Base-by-base conservation (phyloP, 75 land plant species). In the Picea sitchensis region DNA sequence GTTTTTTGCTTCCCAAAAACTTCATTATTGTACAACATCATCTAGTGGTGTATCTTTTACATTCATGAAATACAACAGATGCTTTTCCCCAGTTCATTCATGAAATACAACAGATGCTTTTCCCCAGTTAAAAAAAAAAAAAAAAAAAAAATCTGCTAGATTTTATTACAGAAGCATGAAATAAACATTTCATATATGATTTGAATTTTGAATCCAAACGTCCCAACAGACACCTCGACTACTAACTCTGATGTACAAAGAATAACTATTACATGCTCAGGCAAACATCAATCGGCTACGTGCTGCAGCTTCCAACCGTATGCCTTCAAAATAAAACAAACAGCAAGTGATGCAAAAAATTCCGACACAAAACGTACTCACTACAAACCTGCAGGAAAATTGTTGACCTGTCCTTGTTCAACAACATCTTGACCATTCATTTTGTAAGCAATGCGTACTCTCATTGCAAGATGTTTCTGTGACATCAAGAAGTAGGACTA, bases 381-480 rank as follows among this genome's bases (percentile, higher is more conserved):
- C 80, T 82, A 97, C 86, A 97, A 86, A 62, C 85, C 91, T 60
- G 87, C 80, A 73, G 99, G 99, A 85, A 97, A 97, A 85, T 93
- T 93, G 82, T 76, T 93, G 88, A 97, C 77, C 79, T 95, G 99
- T 58, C 98, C 99, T 84, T 97, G 94, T 81, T 97, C 96, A 76
- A 90, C 77, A 63, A 82, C 81, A 79, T 90, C 93, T 83, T 91
- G 87, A 78, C 88, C 83, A 76, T 93, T 82, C 65, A 87, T 79
- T 83, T 95, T 97, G 88, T 90, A 97, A 67, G 84, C 88, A 59
- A 97, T 87, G 79, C 94, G 82, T 79, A 95, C 77, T 14, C 93
- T 92, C 99, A 97, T 95, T 18, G 94, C 92, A 76, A 97, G 89
- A 79, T 91, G 56, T 90, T 95, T 97, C 99, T 97, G 95, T 79